Conservation (phyloP, 805 yeast genomes). For the Wickerhamomyces strasburgensis region DNA sequence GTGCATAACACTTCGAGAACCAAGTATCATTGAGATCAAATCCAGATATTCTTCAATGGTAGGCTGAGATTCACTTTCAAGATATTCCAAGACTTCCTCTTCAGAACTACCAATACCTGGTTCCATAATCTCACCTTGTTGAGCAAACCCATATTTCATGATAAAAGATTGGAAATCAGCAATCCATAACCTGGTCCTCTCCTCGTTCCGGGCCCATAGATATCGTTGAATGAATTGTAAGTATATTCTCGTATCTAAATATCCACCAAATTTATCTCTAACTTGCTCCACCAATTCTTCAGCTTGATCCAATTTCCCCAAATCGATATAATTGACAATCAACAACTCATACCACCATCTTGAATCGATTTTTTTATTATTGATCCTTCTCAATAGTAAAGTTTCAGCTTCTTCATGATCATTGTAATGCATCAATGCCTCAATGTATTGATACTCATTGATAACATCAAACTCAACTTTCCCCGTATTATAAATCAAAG, state of each 20-base stretch:
- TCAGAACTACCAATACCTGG: constrained; percentile 24
- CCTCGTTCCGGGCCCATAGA: constrained; percentile 22
- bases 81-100: constrained; percentile 25
- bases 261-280: constrained; percentile 22
- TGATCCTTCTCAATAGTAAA: constrained; percentile 31
- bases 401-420: constrained; percentile 32
- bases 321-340: constrained; percentile 33
- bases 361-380: constrained; percentile 30
- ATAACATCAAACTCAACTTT: constrained; percentile 45
- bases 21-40: constrained; percentile 24
- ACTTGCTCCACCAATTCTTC: constrained; percentile 29
- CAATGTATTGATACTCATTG: constrained; percentile 46
- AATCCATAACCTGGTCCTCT: constrained; percentile 30
- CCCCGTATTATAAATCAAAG: constrained; percentile 35
- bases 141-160: constrained; percentile 23
- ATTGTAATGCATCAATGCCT: constrained; percentile 33
- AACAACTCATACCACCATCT: constrained; percentile 53
- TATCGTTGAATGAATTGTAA: constrained; percentile 32
- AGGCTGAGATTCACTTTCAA: constrained; percentile 26
- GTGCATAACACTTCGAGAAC: constrained; percentile 1
- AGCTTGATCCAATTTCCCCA: constrained; percentile 32
- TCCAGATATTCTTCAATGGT: constrained; percentile 24
- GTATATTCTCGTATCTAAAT: constrained; percentile 34
- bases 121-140: constrained; percentile 5
- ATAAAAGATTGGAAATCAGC: constrained; percentile 25